Evolutionary conservation across 805 yeast species (phyloP), one percentile per base, ranked within the genome.

Genomic region (Spencermartinsiella europaea): DNA sequence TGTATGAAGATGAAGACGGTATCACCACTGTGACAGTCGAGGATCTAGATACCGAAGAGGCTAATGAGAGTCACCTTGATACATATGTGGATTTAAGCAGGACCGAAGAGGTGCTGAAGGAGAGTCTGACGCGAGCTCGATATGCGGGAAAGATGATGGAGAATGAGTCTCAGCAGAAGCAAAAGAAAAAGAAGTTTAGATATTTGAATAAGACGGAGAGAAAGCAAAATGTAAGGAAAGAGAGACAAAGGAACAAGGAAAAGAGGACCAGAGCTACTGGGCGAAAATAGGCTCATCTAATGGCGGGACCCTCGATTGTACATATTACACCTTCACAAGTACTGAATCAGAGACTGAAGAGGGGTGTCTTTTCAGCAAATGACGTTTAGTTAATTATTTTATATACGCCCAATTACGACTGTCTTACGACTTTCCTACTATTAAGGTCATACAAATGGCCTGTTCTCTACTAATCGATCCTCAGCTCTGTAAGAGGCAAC

Each of bases 131-230:
- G 42, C 74, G 86, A 59, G 97, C 97, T 1, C 79, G 83, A 57
- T 79, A 85, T 61, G 89, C 91, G 58, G 97, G 96, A 1, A 76
- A 53, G 63, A 80, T 85, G 15, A 75, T 73, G 54, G 64, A 72
- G 36, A 75, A 22, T 50, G 59, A 47, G 16, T 46, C 45, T 21
- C 55, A 33, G 53, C 57, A 27, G 38, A 36, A 46, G 40, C 46
- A 59, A 8, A 77, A 73, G 67, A 83, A 83, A 75, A 83, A 80
- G 74, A 90, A 90, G 74, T 89, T 89, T 61, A 79, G 96, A 67
- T 91, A 90, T 58, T 73, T 90, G 64, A 78, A 93, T 42, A 87
- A 88, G 64, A 68, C 73, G 21, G 96, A 89, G 67, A 77, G 98
- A 66, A 80, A 69, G 57, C 66, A 64, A 17, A 78, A 79, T 49